Evolutionary conservation across 768 basidiomycete genomes (phyloP).

Genomic region (Wakefieldia striispora): DNA sequence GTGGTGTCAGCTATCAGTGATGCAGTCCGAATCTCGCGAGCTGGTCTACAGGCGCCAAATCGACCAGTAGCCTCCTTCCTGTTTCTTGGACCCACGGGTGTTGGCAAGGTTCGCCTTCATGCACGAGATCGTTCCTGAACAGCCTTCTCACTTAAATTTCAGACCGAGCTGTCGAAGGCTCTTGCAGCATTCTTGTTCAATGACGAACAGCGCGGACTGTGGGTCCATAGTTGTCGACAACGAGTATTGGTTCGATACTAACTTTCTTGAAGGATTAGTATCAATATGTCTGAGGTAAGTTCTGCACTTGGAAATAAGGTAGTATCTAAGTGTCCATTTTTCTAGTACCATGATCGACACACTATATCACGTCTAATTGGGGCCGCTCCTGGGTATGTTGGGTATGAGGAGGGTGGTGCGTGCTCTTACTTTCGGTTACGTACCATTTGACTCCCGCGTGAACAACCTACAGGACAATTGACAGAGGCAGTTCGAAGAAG

Average conservation of each 20-base stretch:
- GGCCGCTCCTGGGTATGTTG: slow-evolving; percentile 89
- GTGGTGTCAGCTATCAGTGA: slow-evolving; percentile 84
- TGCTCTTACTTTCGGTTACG: neutral
- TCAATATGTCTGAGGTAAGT: slow-evolving; percentile 86
- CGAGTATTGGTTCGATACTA: neutral
- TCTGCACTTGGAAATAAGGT: neutral
- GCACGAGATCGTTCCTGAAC: neutral
- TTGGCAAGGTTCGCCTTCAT: slow-evolving; percentile 59
- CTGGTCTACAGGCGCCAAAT: slow-evolving; percentile 85
- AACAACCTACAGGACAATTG: slow-evolving; percentile 44
- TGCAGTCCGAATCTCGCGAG: slow-evolving; percentile 89
- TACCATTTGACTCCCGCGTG: neutral
- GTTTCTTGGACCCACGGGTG: slow-evolving; percentile 86
- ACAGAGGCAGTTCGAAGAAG: slow-evolving; percentile 63
- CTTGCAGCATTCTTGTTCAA: slow-evolving; percentile 88
- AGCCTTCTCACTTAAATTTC: slow-evolving; percentile 1
- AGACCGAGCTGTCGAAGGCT: slow-evolving; percentile 87
- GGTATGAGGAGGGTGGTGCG: slow-evolving; percentile 67
- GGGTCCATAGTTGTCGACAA: slow-evolving; percentile 30
- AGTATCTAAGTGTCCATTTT: neutral
- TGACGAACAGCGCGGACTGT: slow-evolving; percentile 84
- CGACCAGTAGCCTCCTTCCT: slow-evolving; percentile 92
- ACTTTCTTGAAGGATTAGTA: slow-evolving; percentile 61
- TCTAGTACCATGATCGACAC: slow-evolving; percentile 87
- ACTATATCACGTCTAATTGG: slow-evolving; percentile 90